Evolutionary conservation across 148 eudicot genomes (phyloP).

Genomic region (Rhododendron simsii): DNA sequence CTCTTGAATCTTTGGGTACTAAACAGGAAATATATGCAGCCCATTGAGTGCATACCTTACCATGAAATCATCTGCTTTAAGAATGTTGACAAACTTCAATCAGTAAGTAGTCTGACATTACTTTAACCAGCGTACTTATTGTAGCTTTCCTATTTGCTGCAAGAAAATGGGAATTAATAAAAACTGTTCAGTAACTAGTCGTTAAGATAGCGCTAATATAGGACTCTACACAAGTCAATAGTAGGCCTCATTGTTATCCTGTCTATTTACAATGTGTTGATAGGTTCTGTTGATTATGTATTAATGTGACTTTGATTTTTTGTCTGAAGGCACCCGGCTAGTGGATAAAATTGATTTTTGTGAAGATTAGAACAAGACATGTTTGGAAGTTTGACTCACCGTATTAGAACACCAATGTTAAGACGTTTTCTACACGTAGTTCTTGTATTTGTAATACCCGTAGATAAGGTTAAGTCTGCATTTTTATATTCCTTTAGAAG

Average conservation of each 20-base stretch:
- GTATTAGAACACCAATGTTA: neutral
- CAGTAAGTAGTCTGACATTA: conserved; percentile 39
- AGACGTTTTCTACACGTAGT: neutral
- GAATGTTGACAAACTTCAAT: conserved; percentile 65
- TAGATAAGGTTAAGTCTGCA: neutral
- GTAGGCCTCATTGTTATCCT: neutral
- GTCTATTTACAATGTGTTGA: neutral
- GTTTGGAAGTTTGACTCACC: neutral
- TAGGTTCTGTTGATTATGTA: neutral
- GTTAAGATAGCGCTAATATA: neutral
- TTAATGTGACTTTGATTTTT: neutral
- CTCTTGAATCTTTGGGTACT: conserved; percentile 10
- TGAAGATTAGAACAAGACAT: neutral
- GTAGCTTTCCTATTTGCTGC: conserved; percentile 7
- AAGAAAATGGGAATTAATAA: neutral
- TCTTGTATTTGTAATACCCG: neutral
- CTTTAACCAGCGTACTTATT: neutral
- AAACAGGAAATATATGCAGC: conserved; percentile 61
- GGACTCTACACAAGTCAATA: neutral
- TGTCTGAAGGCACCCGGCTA: neutral
- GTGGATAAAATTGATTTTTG: neutral
- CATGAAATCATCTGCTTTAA: conserved; percentile 76
- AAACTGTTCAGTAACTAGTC: neutral
- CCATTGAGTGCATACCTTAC: conserved; percentile 61
- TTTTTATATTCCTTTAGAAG: neutral